Evolutionary conservation across 805 yeast genomes (phyloP), one percentile per base, ranked within the genome.

Genomic region (Saccharomycopsis vini): DNA sequence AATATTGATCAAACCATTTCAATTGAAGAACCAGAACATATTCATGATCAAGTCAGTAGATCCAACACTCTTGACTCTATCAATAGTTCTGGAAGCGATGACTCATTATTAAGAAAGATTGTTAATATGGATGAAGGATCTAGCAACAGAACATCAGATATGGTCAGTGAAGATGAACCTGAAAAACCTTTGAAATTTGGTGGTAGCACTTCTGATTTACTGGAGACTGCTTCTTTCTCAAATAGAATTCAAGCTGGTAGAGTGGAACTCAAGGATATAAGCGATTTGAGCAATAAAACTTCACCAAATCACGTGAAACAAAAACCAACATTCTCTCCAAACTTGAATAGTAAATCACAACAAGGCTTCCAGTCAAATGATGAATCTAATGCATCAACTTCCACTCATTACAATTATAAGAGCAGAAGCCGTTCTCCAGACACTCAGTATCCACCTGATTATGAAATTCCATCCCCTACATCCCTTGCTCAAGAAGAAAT

Each of bases 221-320:
- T 3, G 9, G 21, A 15, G 9, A 16, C 20, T 15, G 19, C 32
- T 22, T 24, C 22, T 33, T 24, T 31, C 16, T 39, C 24, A 26
- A 36, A 44, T 31, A 29, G 51, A 22, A 48, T 48, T 36, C 44
- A 42, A 37, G 40, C 29, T 4, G 49, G 49, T 4, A 29, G 47
- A 24, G 51, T 48, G 21, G 49, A 48, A 26, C 34, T 48, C 19
- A 42, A 43, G 21, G 51, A 48, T 22, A 43, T 48, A 22, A 28
- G 29, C 18, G 46, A 45, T n/a, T 36, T 44, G 37, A n/a, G n/a
- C n/a, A 41, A 40, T 24, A 40, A 34, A 31, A 21, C 21, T 15
- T 36, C 21, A 12, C 22, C 34, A 23, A 44, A 32, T 18, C 13
- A 37, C 32, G 38, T 18, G n/a, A 18, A 18, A 19, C 18, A 16